Evolutionary conservation across 345 rosid genomes (phyloP), one percentile per base, ranked within the genome.

Genomic region (Populus tremula): DNA sequence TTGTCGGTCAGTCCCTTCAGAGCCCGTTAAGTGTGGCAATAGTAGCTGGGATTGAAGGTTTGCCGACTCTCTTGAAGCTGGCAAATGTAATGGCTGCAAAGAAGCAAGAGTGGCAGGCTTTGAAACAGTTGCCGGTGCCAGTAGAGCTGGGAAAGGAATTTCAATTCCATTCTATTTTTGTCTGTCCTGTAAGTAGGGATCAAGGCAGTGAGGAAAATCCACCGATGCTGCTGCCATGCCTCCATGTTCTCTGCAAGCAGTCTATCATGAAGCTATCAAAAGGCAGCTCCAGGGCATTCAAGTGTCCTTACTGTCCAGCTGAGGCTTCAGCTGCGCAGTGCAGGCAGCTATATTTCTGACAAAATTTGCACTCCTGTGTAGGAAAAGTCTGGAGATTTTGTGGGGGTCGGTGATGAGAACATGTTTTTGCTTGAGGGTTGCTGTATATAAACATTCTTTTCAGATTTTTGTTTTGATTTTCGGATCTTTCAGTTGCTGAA

Each of bases 161-260:
- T 70, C 96, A 90, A 86, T 90, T 90, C 72, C 96, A 92, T 79
- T 90, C 96, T 0, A 77, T 89, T 82, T 92, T 92, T 68, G 92
- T 89, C 33, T 92, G 94, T 63, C 96, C 96, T 0, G 92, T 92
- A 43, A 89, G 91, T 25, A 81, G 91, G 82, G 96, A 92, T 70
- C 91, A 90, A 82, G 85, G 87, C 21, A 84, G 86, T n/a, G 89
- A 87, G 62, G 94, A 89, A 67, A 92, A 92, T 66, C 96, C 96
- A 0, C 94, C 96, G 3, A 88, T 85, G 94, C 70, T 88, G 83
- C 77, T 90, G 91, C 86, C 90, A 14, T 92, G 94, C 54, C 80
- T 83, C 63, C 96, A 92, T 78, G 96, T 92, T 56, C 89, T 92
- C 54, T 88, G 94, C 91, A 89, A 89, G 84, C 90, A 90, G 69